phyloP scores from a whole-genome alignment of 257 asterid genomes.

The Echium plantagineum region DNA sequence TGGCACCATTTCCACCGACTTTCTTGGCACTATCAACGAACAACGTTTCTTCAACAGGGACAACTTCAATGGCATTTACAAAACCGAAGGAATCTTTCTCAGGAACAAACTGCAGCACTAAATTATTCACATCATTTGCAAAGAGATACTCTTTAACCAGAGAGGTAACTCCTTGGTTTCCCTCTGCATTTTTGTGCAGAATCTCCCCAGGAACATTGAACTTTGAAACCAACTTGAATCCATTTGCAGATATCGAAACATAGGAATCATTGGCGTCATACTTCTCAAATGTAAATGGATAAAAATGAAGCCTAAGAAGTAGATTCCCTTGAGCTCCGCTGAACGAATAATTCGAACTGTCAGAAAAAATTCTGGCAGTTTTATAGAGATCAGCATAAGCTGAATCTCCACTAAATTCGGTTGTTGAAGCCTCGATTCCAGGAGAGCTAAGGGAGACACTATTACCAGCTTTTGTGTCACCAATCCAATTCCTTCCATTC shows the following conservation, averaged over 20 bases:
- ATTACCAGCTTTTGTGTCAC: slow-evolving; percentile 41
- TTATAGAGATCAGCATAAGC: slow-evolving; percentile 39
- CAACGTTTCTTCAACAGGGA: slow-evolving; percentile 32
- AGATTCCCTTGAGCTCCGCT: slow-evolving; percentile 44
- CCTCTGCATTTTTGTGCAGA: slow-evolving; percentile 29
- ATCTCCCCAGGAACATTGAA: slow-evolving; percentile 65
- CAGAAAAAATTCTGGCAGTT: slow-evolving; percentile 57
- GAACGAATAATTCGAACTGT: slow-evolving; percentile 41
- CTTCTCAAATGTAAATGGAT: slow-evolving; percentile 38
- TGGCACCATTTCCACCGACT: slow-evolving; percentile 46
- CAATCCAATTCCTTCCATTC: slow-evolving; percentile 77
- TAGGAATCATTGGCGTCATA: slow-evolving; percentile 40
- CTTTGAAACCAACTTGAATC: slow-evolving; percentile 54
- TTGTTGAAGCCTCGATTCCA: slow-evolving; percentile 52
- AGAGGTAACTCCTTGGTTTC: slow-evolving; percentile 33
- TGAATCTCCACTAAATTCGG: slow-evolving; percentile 33
- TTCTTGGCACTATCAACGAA: slow-evolving; percentile 44
- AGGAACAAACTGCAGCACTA: slow-evolving; percentile 47
- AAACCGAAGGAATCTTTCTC: slow-evolving; percentile 63
- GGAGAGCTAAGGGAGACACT: slow-evolving; percentile 53
- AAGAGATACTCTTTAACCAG: slow-evolving; percentile 68
- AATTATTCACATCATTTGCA: slow-evolving; percentile 21
- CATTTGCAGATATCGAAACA: slow-evolving; percentile 53
- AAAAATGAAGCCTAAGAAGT: slow-evolving; percentile 71
- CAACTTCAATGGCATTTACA: slow-evolving; percentile 64